phyloP scores from a whole-genome alignment of 2,329 filamentous ascomycete genomes.

The Phialocephala subalpina region DNA sequence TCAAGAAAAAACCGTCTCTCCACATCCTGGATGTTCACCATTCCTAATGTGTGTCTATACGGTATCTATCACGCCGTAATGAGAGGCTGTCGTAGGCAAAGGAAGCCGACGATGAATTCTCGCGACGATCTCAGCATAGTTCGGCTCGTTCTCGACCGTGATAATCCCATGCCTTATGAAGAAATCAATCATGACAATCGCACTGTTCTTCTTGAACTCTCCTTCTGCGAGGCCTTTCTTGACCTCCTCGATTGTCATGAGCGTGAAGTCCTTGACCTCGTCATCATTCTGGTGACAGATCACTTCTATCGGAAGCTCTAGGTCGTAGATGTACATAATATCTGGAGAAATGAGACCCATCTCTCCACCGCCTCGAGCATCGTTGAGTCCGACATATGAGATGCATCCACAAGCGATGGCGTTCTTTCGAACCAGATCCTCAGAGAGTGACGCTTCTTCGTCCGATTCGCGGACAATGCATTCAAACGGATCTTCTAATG shows the following conservation, averaged over 20 bases:
- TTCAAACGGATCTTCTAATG: constrained; percentile 70
- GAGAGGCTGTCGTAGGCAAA: constrained; percentile 16
- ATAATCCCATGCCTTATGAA: constrained; percentile 79
- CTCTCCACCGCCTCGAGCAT: constrained; percentile 66
- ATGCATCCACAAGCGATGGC: constrained; percentile 65
- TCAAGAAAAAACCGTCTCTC: background rate
- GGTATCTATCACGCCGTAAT: no score
- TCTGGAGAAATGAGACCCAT: constrained; percentile 69
- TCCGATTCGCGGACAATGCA: constrained; percentile 75
- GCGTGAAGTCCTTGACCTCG: constrained; percentile 79
- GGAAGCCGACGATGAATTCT: constrained; percentile 50
- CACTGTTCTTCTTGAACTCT: constrained; percentile 88
- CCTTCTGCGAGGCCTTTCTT: constrained; percentile 66
- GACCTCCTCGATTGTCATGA: constrained; percentile 69
- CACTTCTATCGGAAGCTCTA: constrained; percentile 67
- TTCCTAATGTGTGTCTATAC: no score
- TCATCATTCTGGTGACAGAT: constrained; percentile 74
- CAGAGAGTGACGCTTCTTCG: constrained; percentile 76
- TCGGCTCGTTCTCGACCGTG: constrained; percentile 74
- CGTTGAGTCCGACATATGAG: constrained; percentile 72
- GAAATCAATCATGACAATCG: constrained; percentile 81
- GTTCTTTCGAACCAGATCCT: constrained; percentile 60
- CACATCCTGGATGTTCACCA: background rate
- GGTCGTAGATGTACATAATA: constrained; percentile 78
- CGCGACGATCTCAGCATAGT: constrained; percentile 73